Evolutionary conservation across 208 protist genomes (phyloP).

Genomic region (Leishmania arabica): DNA sequence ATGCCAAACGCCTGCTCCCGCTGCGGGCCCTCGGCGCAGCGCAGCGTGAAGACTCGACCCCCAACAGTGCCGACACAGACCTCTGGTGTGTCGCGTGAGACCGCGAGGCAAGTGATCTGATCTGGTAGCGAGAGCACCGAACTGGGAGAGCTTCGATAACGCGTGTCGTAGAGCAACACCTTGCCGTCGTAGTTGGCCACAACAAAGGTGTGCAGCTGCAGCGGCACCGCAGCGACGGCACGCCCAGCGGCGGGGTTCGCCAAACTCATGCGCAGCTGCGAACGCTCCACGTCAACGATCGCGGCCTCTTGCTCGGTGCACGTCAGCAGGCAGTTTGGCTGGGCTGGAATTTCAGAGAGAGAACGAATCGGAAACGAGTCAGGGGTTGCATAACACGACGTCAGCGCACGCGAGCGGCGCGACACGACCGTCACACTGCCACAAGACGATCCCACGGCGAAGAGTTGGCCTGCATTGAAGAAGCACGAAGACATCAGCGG

Average conservation of each 20-base stretch:
- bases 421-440: slow-evolving; percentile 43
- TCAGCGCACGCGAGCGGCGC: slow-evolving; percentile 35
- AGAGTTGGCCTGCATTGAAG: slow-evolving; percentile 34
- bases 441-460: slow-evolving; percentile 41
- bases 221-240: slow-evolving; percentile 37
- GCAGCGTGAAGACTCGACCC: slow-evolving; percentile 63
- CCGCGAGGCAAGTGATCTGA: slow-evolving; percentile 49
- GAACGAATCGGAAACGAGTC: slow-evolving; percentile 35
- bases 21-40: slow-evolving; percentile 37
- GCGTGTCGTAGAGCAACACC: slow-evolving; percentile 62
- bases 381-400: slow-evolving; percentile 33
- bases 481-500: slow-evolving; percentile 53
- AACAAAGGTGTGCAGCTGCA: slow-evolving; percentile 33
- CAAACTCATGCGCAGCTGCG: slow-evolving; percentile 18
- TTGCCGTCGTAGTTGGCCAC: slow-evolving; percentile 75
- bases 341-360: slow-evolving; percentile 22
- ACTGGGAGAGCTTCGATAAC: slow-evolving; percentile 23
- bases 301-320: slow-evolving; percentile 42
- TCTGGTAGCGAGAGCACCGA: slow-evolving; percentile 56
- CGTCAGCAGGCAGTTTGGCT: slow-evolving; percentile 33
- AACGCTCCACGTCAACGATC: slow-evolving; percentile 49
- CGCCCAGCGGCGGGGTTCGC: slow-evolving; percentile 41
- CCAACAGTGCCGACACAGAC: slow-evolving; percentile 57
- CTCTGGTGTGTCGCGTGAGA: slow-evolving; percentile 24
- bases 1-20: slow-evolving; percentile 67